A percentile compares a stretch with the other conserved stretches of the same genome.
Conservation (phyloP, 768 basidiomycete species). For the Paxillus ammoniavirescens region DNA sequence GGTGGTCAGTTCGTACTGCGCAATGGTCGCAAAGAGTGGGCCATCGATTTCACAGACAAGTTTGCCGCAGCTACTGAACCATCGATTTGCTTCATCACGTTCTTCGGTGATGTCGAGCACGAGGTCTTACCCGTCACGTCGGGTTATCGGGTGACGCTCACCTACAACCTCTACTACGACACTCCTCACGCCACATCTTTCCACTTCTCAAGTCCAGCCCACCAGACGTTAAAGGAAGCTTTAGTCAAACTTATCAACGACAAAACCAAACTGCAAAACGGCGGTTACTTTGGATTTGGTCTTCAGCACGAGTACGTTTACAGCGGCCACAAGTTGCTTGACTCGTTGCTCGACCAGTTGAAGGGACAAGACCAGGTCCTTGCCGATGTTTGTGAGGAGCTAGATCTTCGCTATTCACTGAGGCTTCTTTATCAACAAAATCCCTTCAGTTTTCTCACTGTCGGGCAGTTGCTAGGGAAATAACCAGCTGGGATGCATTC, state of each 20-base stretch:
- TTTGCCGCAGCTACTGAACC: background rate
- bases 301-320: constrained; percentile 32
- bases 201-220: background rate
- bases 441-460: background rate
- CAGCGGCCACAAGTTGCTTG: background rate
- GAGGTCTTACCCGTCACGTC: constrained; percentile 41
- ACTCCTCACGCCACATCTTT: background rate
- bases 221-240: background rate
- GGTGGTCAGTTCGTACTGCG: constrained; percentile 39
- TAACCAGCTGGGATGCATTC: too few relatives aligned
- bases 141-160: constrained; percentile 44
- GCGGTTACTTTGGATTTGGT: constrained; percentile 36
- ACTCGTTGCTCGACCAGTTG: background rate
- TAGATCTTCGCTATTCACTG: background rate
- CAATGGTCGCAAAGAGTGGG: constrained; percentile 31
- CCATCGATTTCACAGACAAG: constrained; percentile 34
- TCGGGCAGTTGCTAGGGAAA: background rate
- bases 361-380: constrained; percentile 3
- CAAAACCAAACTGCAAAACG: constrained; percentile 27
- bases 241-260: constrained; percentile 21
- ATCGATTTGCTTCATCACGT: constrained; percentile 37
- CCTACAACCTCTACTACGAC: constrained; percentile 22
- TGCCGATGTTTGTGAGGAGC: constrained; percentile 3
- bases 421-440: background rate
- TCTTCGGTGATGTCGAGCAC: constrained; percentile 44